Base-by-base conservation (phyloP, 305 asterid genomes). In the Solanum hybrid region DNA sequence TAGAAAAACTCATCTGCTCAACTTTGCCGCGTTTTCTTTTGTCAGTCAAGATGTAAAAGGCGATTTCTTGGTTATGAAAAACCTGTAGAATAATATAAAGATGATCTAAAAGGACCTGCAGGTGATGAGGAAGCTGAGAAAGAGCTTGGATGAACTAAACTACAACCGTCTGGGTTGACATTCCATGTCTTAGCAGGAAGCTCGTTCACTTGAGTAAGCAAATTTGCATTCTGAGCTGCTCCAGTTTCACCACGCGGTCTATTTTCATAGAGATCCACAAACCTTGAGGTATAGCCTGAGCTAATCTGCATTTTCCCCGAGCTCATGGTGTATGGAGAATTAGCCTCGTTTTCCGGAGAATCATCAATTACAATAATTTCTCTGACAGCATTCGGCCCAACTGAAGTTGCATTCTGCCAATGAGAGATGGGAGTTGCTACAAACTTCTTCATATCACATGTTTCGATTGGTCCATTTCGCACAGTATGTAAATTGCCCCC, bases 331-430 rank as follows among this genome's bases (percentile, higher is more conserved):
- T 69, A 35, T 20, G 88, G 88, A n/a, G 87, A 36, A 77, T 86
- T 75, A 64, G 80, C 88, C 89, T 92, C 93, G 64, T 79, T 90
- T 86, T 93, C 94, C 22, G 93, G 94, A 6, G 94, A 86, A 91
- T 91, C 98, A 85, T 94, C 94, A 51, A 95, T 93, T 8, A 92
- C 91, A 33, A 93, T 93, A 71, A 94, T 77, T 87, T 96, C 96
- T 90, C 91, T 92, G 89, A 24, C 78, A 29, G 82, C 87, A 42
- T 92, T 91, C 4, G 16, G 7, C 80, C 91, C 92, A 24, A 89
- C 76, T 88, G 92, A 83, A 82, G 91, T 91, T 61, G 89, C 83
- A 80, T 76, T 90, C 79, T 57, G 75, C 81, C 75, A 75, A 35
- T 75, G 92, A 29, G 90, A 89, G 86, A 24, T 22, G 73, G 92